Evolutionary conservation across 768 basidiomycete species (phyloP), one percentile per base, ranked within the genome.

Genomic region (Lentinula edodes): DNA sequence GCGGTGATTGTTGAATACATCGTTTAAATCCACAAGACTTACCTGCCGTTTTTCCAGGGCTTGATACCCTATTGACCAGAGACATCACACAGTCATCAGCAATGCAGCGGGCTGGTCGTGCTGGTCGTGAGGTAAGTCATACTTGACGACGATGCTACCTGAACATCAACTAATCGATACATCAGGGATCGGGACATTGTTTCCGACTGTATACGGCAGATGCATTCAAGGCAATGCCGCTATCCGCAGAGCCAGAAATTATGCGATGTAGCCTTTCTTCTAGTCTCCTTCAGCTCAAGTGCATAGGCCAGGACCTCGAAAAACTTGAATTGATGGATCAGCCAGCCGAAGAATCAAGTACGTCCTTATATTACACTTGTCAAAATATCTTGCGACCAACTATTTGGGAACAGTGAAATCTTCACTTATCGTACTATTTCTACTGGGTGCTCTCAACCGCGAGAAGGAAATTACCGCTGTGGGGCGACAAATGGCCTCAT

Each of bases 81-180:
- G 86, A 90, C 55, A 91, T 98, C 63, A 91, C 91, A 28, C 87
- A 92, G 72, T 93, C 93, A 2, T 93, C 91, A 13, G 95, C 97
- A 6, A 86, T 87, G 82, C 91, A 99, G 72, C 81, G 97, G n/a
- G 84, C 94, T 2, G 97, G 97, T 71, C 92, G 97, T 61, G 97
- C 96, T 0, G 97, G 97, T 64, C 93, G 97, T 61, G 94, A 98
- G 74, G 91, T 90, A 68, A 48, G 75, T 3, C 5, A 15, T 32
- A 13, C 20, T 32, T 3, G n/a, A 32, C n/a, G 9, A 28, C 28
- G 20, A 43, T 42, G 18, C 23, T 15, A 1, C 12, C 39, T 20
- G 39, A 34, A 35, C 9, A 35, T 42, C 6, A 23, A 9, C 39
- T 61, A 43, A 62, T 41, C 56, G 13, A 60, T 20, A 12, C 16